Evolutionary conservation across 306 rosid species (phyloP).

Genomic region (Prunus kanzakura): DNA sequence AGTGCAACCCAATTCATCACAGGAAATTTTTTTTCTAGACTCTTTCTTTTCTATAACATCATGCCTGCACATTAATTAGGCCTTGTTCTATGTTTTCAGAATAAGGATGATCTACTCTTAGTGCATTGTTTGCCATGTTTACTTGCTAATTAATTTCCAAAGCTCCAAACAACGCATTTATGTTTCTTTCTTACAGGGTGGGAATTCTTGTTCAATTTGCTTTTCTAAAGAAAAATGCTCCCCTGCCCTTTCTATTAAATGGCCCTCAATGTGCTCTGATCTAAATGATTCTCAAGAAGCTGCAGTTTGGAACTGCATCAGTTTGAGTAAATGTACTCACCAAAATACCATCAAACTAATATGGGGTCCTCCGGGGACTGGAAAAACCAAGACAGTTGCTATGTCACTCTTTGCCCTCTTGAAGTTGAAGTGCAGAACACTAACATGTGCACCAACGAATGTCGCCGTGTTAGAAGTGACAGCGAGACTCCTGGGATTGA

Average conservation of each 20-base stretch:
- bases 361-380: slow-evolving; percentile 72
- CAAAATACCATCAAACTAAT: slow-evolving; percentile 5
- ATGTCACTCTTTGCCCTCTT: slow-evolving; percentile 30
- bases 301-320: slow-evolving; percentile 38
- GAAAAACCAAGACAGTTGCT: slow-evolving; percentile 61
- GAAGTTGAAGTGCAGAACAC: slow-evolving; percentile 35
- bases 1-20: slow-evolving; percentile 32
- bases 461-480: slow-evolving; percentile 47
- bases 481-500: slow-evolving; percentile 15
- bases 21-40: not conserved
- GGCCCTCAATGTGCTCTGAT: slow-evolving; percentile 18
- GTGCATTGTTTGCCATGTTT: no score
- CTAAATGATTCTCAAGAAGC: slow-evolving; percentile 45
- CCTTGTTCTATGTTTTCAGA: not conserved
- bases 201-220: slow-evolving; percentile 22
- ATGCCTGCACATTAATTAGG: not conserved
- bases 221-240: not conserved
- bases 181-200: slow-evolving; percentile 32
- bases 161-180: not conserved
- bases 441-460: slow-evolving; percentile 68
- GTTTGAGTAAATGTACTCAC: slow-evolving; percentile 27
- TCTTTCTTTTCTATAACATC: not conserved
- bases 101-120: no score
- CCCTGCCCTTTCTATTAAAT: not conserved
- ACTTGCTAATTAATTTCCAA: no score